phyloP scores from a whole-genome alignment of 208 protist species.

The Trypanosoma grayi region DNA sequence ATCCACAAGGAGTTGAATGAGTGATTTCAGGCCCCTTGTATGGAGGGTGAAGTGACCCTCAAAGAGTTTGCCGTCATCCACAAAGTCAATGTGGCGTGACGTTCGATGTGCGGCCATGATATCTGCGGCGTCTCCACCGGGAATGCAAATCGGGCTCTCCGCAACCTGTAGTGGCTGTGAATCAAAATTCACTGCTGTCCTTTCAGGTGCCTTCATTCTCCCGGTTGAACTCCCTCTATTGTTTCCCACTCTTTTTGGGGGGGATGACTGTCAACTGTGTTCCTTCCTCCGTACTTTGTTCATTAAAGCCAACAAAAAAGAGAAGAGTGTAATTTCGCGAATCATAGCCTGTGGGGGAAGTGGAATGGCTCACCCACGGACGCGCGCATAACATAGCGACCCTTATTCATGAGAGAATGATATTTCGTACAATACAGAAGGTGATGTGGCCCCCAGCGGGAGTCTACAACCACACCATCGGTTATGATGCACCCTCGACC shows the following conservation, averaged over 20 bases:
- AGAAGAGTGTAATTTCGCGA: too few relatives aligned
- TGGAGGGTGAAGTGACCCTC: conserved; percentile 88
- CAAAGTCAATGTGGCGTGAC: conserved; percentile 55
- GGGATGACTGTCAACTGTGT: background rate
- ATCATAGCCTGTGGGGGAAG: too few relatives aligned
- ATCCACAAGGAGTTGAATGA: conserved; percentile 78
- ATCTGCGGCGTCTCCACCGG: conserved; percentile 29
- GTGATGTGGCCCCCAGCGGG: background rate
- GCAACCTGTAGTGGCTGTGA: conserved; percentile 14
- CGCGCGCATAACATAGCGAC: too few relatives aligned
- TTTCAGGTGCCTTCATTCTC: conserved; percentile 15
- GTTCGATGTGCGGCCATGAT: conserved; percentile 20
- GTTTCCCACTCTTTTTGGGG: too few relatives aligned
- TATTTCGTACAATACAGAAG: background rate
- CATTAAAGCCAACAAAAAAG: too few relatives aligned
- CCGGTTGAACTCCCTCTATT: background rate
- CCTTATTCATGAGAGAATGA: background rate
- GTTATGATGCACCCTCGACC: background rate
- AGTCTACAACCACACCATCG: background rate
- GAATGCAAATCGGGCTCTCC: background rate
- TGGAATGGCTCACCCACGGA: too few relatives aligned
- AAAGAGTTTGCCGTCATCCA: conserved; percentile 88
- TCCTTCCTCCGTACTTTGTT: background rate
- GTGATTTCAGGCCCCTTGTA: conserved; percentile 71
- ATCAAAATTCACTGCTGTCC: conserved; percentile 27